Evolutionary conservation across 164 flowering plant species (phyloP).

Genomic region (Tetrastigma voinierianum): DNA sequence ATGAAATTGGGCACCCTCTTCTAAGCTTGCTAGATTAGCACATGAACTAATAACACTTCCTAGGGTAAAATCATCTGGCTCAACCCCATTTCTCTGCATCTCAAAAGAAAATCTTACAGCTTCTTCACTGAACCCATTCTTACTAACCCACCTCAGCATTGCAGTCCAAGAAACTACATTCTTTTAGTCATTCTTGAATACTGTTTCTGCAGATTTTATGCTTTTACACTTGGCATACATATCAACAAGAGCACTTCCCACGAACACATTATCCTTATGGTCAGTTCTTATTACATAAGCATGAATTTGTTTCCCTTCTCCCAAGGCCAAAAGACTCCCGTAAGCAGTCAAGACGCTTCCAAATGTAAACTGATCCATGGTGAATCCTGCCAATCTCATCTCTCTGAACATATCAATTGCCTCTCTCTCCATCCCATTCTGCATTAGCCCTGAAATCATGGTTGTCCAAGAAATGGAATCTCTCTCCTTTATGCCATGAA

Average conservation of each 20-base stretch:
- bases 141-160: conserved; percentile 83
- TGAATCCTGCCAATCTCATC: conserved; percentile 53
- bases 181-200: conserved; percentile 59
- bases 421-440: conserved; percentile 55
- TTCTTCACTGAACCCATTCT: conserved; percentile 75
- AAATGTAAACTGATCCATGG: conserved; percentile 75
- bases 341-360: conserved; percentile 83
- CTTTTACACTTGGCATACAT: conserved; percentile 75
- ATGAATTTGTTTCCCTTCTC: conserved; percentile 75
- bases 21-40: conserved; percentile 81
- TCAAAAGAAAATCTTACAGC: conserved; percentile 56
- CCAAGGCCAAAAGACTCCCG: conserved; percentile 52
- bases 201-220: conserved; percentile 55
- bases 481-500: conserved; percentile 44
- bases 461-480: conserved; percentile 82
- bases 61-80: conserved; percentile 72
- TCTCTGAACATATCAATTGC: conserved; percentile 54
- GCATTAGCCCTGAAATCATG: conserved; percentile 70
- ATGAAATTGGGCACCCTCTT: conserved; percentile 86
- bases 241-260: conserved; percentile 86
- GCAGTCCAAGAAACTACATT: conserved; percentile 91
- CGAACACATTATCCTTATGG: conserved; percentile 52
- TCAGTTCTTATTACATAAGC: conserved; percentile 51
- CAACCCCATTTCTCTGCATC: conserved; percentile 66
- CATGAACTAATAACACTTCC: conserved; percentile 90